Conservation (phyloP, 495 filamentous ascomycete genomes). For the Pyrenopolyporus hunteri region DNA sequence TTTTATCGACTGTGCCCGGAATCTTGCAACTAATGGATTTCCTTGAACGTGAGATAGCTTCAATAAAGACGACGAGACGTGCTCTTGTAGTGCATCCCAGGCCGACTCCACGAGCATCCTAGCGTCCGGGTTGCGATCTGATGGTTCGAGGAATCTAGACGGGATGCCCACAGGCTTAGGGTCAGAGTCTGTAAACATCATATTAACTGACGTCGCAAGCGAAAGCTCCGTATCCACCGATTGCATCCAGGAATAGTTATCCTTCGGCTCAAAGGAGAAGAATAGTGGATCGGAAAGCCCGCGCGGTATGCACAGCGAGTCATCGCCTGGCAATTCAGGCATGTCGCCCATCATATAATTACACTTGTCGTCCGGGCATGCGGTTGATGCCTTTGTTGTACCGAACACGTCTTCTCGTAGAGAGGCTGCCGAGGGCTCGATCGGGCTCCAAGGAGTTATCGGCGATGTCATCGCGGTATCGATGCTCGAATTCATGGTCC, state of each 20-base stretch:
- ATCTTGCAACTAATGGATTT: slow-evolving; percentile 47
- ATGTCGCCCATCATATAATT: slow-evolving; percentile 36
- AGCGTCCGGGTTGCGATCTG: slow-evolving; percentile 40
- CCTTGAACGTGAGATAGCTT: slow-evolving; percentile 45
- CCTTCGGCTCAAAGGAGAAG: slow-evolving; percentile 38
- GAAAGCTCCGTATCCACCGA: slow-evolving; percentile 35
- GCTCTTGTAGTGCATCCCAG: slow-evolving; percentile 51
- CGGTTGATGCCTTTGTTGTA: slow-evolving; percentile 9
- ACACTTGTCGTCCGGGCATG: slow-evolving; percentile 29
- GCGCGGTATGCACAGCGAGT: slow-evolving; percentile 33
- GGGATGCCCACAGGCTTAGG: slow-evolving; percentile 22
- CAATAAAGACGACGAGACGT: slow-evolving; percentile 46
- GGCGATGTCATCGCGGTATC: slow-evolving; percentile 39
- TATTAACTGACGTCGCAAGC: slow-evolving; percentile 41
- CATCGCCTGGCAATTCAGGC: slow-evolving; percentile 47
- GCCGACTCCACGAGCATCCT: slow-evolving; percentile 49
- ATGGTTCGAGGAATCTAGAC: slow-evolving; percentile 25
- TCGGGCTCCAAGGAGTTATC: slow-evolving; percentile 36
- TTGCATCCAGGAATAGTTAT: slow-evolving; percentile 40
- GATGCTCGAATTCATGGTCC: slow-evolving; percentile 28
- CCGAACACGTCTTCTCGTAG: slow-evolving; percentile 11
- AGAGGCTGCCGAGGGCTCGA: slow-evolving; percentile 1
- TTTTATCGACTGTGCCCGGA: slow-evolving; percentile 45
- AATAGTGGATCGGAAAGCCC: slow-evolving; percentile 40
- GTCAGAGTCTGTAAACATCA: slow-evolving; percentile 40